These are phyloP conservation scores for Geosmithia putterillii DNA, from an alignment of 2,329 filamentous ascomycete genomes.

Conservation along the genomic window DNA sequence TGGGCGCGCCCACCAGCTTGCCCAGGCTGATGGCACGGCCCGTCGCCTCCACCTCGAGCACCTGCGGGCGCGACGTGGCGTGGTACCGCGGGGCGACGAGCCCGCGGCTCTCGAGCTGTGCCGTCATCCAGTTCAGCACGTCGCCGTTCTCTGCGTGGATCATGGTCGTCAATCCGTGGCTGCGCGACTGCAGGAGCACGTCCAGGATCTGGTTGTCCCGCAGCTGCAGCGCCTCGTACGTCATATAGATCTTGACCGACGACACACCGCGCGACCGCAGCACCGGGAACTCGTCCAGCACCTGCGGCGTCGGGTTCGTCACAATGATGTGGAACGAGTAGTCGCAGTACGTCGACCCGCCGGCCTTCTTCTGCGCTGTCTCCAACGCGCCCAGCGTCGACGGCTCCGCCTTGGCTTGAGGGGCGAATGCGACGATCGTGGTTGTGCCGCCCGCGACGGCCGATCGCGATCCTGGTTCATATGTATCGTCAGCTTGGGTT, in stretches of 20 bases:
- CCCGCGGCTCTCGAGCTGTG: slow-evolving; percentile 33
- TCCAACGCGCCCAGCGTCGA: slow-evolving; percentile 31
- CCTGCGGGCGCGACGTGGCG: slow-evolving; percentile 31
- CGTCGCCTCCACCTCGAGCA: slow-evolving; percentile 39
- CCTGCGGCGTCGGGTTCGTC: slow-evolving; percentile 26
- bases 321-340: slow-evolving; percentile 43
- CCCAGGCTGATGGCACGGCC: slow-evolving; percentile 37
- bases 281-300: slow-evolving; percentile 25
- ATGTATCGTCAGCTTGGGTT: neutral
- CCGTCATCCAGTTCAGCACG: slow-evolving; percentile 40
- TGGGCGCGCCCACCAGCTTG: slow-evolving; percentile 32
- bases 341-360: slow-evolving; percentile 36
- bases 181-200: slow-evolving; percentile 31
- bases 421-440: slow-evolving; percentile 44
- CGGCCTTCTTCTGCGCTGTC: slow-evolving; percentile 31
- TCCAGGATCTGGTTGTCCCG: slow-evolving; percentile 35
- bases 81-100: slow-evolving; percentile 39
- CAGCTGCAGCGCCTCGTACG: slow-evolving; percentile 35
- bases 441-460: slow-evolving; percentile 48
- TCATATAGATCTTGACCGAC: slow-evolving; percentile 40
- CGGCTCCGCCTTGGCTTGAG: slow-evolving; percentile 31
- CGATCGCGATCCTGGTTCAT: slow-evolving; percentile 28
- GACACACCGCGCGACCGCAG: slow-evolving; percentile 26
- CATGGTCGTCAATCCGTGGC: slow-evolving; percentile 40
- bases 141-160: slow-evolving; percentile 43